A percentile compares a stretch with the other conserved stretches of the same genome.
phyloP scores from a whole-genome alignment of 495 filamentous ascomycete genomes.

The Aspergillus cavernicola region DNA sequence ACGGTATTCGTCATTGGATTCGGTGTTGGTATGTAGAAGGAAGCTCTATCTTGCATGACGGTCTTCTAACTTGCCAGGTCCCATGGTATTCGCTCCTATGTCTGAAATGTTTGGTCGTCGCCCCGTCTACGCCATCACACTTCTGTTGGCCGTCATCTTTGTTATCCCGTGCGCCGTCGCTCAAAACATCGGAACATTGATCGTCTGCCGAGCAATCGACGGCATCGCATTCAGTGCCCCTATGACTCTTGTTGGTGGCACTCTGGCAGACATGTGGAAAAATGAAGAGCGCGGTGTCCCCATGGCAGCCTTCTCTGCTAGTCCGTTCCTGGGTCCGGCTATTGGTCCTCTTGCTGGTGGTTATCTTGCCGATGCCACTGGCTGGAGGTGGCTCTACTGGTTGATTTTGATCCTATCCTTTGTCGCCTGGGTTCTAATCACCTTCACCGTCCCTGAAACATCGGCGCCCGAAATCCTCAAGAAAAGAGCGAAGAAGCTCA shows the following conservation, averaged over 20 bases:
- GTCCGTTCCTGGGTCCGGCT: slow-evolving; percentile 74
- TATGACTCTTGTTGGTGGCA: slow-evolving; percentile 80
- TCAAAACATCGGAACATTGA: slow-evolving; percentile 67
- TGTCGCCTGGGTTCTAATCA: slow-evolving; percentile 64
- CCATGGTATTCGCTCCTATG: slow-evolving; percentile 79
- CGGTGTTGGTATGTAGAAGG: slow-evolving; percentile 64
- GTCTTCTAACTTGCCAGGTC: slow-evolving; percentile 38
- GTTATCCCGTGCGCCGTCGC: slow-evolving; percentile 74
- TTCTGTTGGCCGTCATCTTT: slow-evolving; percentile 67
- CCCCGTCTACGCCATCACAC: slow-evolving; percentile 54
- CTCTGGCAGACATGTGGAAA: slow-evolving; percentile 74
- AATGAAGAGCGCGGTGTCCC: slow-evolving; percentile 80
- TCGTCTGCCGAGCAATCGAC: slow-evolving; percentile 69
- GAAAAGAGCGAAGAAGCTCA: slow-evolving; percentile 59
- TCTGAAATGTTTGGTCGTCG: slow-evolving; percentile 68
- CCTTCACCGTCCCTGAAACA: slow-evolving; percentile 78
- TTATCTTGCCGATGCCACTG: slow-evolving; percentile 61
- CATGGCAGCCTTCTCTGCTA: slow-evolving; percentile 82
- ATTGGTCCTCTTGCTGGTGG: slow-evolving; percentile 72
- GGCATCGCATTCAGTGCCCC: slow-evolving; percentile 80
- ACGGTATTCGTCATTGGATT: slow-evolving; percentile 78
- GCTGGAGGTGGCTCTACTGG: slow-evolving; percentile 88
- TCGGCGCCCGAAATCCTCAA: slow-evolving; percentile 71
- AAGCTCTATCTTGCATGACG: background rate
- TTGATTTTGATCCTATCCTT: slow-evolving; percentile 68